phyloP scores from a whole-genome alignment of 2,329 filamentous ascomycete genomes.

The Onygenales sp. region DNA sequence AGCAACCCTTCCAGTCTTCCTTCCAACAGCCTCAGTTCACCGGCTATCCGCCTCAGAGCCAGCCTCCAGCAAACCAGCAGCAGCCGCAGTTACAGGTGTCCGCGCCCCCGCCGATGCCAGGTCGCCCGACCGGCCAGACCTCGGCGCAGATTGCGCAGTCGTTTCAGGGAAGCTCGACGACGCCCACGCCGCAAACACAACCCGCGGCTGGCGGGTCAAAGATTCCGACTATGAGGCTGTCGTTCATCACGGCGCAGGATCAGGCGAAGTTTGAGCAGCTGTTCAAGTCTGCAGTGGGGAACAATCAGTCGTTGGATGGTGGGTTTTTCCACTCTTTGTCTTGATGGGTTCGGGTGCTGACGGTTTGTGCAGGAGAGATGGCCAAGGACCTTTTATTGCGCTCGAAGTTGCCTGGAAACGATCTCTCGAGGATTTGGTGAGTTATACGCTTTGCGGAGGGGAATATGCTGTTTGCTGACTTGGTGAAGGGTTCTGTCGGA shows the following conservation, averaged over 20 bases:
- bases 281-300: constrained; percentile 89
- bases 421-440: constrained; percentile 85
- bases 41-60: constrained; percentile 40
- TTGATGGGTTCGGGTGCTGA: constrained; percentile 8
- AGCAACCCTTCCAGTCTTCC: constrained; percentile 38
- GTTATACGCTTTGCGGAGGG: constrained; percentile 11
- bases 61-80: constrained; percentile 35
- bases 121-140: constrained; percentile 38
- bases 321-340: constrained; percentile 6
- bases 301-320: constrained; percentile 75
- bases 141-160: constrained; percentile 57
- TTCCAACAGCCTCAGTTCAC: constrained; percentile 54
- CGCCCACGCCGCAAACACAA: constrained; percentile 51
- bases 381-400: constrained; percentile 80
- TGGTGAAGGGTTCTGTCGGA: constrained; percentile 70
- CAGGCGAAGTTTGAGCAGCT: constrained; percentile 96
- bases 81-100: constrained; percentile 18
- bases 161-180: constrained; percentile 43
- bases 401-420: constrained; percentile 78
- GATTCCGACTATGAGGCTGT: constrained; percentile 88
- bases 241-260: constrained; percentile 90
- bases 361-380: constrained; percentile 53
- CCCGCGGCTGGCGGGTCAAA: constrained; percentile 52
- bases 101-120: constrained; percentile 45
- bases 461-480: constrained; percentile 12